Evolutionary conservation across 148 eudicot genomes (phyloP), one percentile per base, ranked within the genome.

Genomic region (Rhododendron ovatum): DNA sequence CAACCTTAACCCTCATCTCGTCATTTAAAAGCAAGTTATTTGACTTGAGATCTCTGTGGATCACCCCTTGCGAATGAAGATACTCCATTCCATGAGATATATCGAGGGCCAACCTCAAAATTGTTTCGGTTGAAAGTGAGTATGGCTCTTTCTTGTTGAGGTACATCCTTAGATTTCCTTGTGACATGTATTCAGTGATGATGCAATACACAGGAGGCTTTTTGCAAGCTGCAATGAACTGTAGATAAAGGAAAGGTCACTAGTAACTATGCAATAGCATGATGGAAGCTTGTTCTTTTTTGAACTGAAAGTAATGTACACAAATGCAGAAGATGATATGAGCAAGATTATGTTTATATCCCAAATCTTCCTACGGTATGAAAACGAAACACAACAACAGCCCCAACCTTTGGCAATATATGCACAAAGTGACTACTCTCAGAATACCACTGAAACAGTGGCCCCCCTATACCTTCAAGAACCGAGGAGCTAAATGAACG

Each of bases 151-250:
- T 97, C 91, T 97, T 97, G 93, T 97, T 97, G 22, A 97, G 93
- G 87, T 97, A 97, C 98, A 97, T 97, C 87, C 99, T 93, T 13
- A 97, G 92, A 24, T 93, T 97, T 84, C 99, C 99, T 91, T 97
- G 99, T 26, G 99, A 97, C 99, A 97, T 97, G 95, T 97, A 97
- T 82, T 97, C 99, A 33, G 98, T 97, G 74, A 97, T 97, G 82
- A 97, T 95, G 86, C 98, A 97, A 88, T 97, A 97, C 45, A 97
- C 98, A 26, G 99, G 99, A 83, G 99, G 99, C 90, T 97, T 97
- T 90, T 93, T 92, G 87, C 98, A 95, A 1, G 99, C 98, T 76
- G 99, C 99, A 85, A 97, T 97, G 89, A 97, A 97, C 99, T 95
- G 98, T 75, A 88, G 61, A 83, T 13, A 63, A 55, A 78, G 22